A percentile compares a stretch with the other conserved stretches of the same genome.
Conservation (phyloP, 2,329 filamentous ascomycete species). For the Endoconidiophora laricicola region DNA sequence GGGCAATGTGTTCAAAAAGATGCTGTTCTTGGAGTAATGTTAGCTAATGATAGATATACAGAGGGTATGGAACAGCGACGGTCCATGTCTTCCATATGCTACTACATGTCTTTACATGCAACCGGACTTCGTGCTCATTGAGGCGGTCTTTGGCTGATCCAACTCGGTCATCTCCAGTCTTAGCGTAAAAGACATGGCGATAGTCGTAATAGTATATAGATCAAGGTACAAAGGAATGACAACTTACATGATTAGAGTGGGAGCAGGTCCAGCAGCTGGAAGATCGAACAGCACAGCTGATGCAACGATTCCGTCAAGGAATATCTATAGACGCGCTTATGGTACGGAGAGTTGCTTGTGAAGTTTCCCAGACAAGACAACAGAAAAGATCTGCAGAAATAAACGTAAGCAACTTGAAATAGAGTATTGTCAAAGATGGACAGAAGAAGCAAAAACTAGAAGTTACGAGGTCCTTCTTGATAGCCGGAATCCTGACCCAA, state of each 20-base stretch:
- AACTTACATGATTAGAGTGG: background rate
- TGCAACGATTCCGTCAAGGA: conserved; percentile 6
- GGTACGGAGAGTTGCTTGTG: background rate
- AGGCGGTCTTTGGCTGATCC: too few species aligned
- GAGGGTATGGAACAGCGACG: background rate
- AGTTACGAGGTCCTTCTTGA: too few species aligned
- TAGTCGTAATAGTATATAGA: background rate
- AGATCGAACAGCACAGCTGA: conserved; percentile 8
- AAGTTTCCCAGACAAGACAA: background rate
- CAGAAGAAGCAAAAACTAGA: too few species aligned
- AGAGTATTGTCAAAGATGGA: too few species aligned
- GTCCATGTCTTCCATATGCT: background rate
- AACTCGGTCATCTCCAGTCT: too few species aligned
- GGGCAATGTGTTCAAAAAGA: conserved; percentile 10
- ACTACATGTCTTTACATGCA: background rate
- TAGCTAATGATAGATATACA: too few species aligned
- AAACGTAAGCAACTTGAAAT: background rate
- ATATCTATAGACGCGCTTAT: conserved; percentile 1
- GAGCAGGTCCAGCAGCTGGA: conserved; percentile 6
- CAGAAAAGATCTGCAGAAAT: background rate
- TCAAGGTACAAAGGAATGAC: background rate
- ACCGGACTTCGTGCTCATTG: background rate
- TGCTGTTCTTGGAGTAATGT: background rate
- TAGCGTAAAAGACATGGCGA: background rate
- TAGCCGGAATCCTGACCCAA: too few species aligned